Evolutionary conservation across 1,284 basidiomycete species (phyloP).

Genomic region (Ceratorhiza oryzae-sativae): DNA sequence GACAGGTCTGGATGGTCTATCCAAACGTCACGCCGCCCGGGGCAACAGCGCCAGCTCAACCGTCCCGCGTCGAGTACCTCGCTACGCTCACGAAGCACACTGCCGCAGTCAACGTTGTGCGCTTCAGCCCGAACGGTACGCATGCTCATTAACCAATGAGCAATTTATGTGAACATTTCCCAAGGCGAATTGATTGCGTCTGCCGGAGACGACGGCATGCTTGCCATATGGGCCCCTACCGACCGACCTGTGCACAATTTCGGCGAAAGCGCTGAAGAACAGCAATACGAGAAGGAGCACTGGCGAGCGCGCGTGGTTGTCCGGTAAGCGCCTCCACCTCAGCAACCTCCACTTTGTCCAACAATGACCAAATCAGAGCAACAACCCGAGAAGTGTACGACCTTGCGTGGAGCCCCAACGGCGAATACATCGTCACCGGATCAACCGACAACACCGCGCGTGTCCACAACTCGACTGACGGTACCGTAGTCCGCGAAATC

Average conservation of each 20-base stretch:
- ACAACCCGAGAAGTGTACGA: constrained; percentile 97
- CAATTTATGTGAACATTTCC: background rate
- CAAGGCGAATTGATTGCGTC: constrained; percentile 88
- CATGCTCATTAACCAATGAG: constrained; percentile 40
- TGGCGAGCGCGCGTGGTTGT: constrained; percentile 94
- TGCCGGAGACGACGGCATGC: constrained; percentile 96
- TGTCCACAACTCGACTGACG: constrained; percentile 80
- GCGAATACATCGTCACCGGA: constrained; percentile 91
- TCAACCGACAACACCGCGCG: constrained; percentile 96
- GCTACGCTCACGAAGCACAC: constrained; percentile 94
- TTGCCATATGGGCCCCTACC: constrained; percentile 93
- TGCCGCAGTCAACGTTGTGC: constrained; percentile 94
- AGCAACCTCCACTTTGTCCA: background rate
- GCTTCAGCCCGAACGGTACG: constrained; percentile 93
- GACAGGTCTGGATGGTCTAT: constrained; percentile 91
- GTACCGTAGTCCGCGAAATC: constrained; percentile 82
- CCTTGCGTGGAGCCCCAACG: constrained; percentile 95
- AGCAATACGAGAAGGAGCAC: constrained; percentile 90
- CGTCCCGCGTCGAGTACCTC: constrained; percentile 94
- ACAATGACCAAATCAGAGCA: constrained; percentile 56
- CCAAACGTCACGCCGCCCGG: constrained; percentile 74
- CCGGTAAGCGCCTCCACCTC: constrained; percentile 59
- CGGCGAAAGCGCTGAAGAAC: constrained; percentile 82
- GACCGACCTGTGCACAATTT: constrained; percentile 75
- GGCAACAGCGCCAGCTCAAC: constrained; percentile 60